phyloP scores from a whole-genome alignment of 163 green algal genomes.

The Chlorella variabilis region DNA sequence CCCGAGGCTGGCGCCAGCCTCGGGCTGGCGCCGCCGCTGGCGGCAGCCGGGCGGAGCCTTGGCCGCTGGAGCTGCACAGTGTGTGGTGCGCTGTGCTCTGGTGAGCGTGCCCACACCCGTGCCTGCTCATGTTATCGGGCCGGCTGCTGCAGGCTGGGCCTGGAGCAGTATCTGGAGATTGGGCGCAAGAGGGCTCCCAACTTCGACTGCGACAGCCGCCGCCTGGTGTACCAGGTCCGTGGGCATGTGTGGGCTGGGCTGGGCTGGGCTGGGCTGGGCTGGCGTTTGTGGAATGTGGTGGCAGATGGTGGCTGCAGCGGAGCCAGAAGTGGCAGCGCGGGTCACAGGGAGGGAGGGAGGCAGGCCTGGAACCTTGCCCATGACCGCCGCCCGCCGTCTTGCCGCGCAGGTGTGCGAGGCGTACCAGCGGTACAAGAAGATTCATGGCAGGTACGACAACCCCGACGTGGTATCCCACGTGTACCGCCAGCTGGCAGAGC shows the following conservation, averaged over 20 bases:
- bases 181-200: constrained; percentile 64
- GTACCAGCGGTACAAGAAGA: constrained; percentile 65
- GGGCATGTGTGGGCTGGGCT: neutral
- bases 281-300: neutral
- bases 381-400: neutral
- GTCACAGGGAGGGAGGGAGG: no score
- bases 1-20: no score
- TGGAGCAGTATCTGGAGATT: constrained; percentile 63
- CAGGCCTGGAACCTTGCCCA: neutral
- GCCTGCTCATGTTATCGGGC: no score
- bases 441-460: constrained; percentile 64
- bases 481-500: constrained; percentile 56
- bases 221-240: constrained; percentile 20
- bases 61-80: no score
- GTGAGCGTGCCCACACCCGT: no score
- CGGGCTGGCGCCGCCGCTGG: no score
- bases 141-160: constrained; percentile 38
- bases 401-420: constrained; percentile 50
- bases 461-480: constrained; percentile 75
- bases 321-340: no score
- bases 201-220: constrained; percentile 58
- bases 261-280: neutral
- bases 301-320: neutral
- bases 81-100: no score
- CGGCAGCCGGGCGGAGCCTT: no score